Base-by-base conservation (phyloP, 202 grass and related monocot species). In the Eragrostis tef region DNA sequence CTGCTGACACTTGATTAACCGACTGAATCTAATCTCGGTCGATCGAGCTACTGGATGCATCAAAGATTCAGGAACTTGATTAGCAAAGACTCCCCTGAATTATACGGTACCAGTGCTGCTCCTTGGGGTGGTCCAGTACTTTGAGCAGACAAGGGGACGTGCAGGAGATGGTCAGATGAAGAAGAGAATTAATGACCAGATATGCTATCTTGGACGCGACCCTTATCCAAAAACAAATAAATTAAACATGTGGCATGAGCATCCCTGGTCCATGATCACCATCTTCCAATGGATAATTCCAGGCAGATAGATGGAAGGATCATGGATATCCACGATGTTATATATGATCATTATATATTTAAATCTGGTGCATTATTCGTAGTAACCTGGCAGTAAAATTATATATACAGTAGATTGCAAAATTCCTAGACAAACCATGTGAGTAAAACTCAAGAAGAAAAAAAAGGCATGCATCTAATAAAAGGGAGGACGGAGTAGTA, bases 171-270 rank as follows among this genome's bases (percentile, higher is more conserved):
- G 7, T 27, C 43, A 47, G 13, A 36, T 11, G 15, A 46, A 29
- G 20, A n/a, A 41, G 20, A 42, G 15, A 17, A 68, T 57, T 47
- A 42, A 67, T 67, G 60, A 74, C 74, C 73, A 25, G 24, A 43
- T 5, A 14, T 64, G 29, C 14, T 50, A 57, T 56, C 49, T 39
- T 50, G 8, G 31, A 73, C 9, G n/a, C 15, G 24, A 84, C 26
- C 42, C 82, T 84, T 84, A 77, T 84, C 63, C 25, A 58, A 52
- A 56, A 75, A 59, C 7, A 43, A 59, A 74, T 20, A 16, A 17
- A 20, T 49, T 64, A 48, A 31, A 63, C 21, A 63, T 77, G 41
- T 77, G 57, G 73, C 9, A 26, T 26, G 9, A 5, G 7, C 17
- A 9, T 27, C 42, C 34, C 42, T 77, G 74, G 74, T 64, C 74